Base-by-base conservation (phyloP, 176 grass and related monocot genomes). In the Panicum miliaceum region DNA sequence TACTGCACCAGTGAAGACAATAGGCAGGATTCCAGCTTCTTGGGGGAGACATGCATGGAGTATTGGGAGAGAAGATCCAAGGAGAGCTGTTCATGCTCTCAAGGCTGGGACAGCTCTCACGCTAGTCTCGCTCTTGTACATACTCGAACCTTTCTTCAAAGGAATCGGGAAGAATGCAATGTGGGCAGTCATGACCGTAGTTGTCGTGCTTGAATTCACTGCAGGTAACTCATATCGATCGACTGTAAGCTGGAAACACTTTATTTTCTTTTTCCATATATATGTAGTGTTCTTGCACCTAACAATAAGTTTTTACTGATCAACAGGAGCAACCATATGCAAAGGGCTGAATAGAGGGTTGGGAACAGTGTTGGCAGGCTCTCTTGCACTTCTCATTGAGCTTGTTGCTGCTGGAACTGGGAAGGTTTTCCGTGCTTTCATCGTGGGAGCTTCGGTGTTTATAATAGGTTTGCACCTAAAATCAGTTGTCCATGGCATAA, bases 171-270 rank as follows among this genome's bases (percentile, higher is more conserved):
- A 93, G 76, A 93, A 93, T 81, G 93, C 96, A 77, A 98, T 98
- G 93, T 98, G 96, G 96, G 96, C 96, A 32, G 93, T 98, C 64
- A 98, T 98, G 85, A 98, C 96, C 0, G 96, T 98, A 52, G 93
- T 94, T 22, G 96, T 98, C 3, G 96, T 98, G 62, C 87, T 95
- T 12, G 96, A 98, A 87, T 98, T 98, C 84, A 98, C 91, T 27
- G 96, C 96, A 67, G 93, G 96, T 98, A 82, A 93, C 4, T 53
- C 50, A 35, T 35, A 53, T 79, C 42, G 52, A 63, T 64, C 26
- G 47, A 8, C 32, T 20, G 13, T 9, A 52, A 38, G 42, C 4
- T 43, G 20, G 19, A 65, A 6, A 60, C 12, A 61, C 4, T 43
- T 27, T 15, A 12, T 64, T 9, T 12, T 53, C 7, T 82, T 82